These are phyloP conservation scores for Ogataea hybrid DNA, from an alignment of 1,139 yeast genomes.

Conservation along the genomic window DNA sequence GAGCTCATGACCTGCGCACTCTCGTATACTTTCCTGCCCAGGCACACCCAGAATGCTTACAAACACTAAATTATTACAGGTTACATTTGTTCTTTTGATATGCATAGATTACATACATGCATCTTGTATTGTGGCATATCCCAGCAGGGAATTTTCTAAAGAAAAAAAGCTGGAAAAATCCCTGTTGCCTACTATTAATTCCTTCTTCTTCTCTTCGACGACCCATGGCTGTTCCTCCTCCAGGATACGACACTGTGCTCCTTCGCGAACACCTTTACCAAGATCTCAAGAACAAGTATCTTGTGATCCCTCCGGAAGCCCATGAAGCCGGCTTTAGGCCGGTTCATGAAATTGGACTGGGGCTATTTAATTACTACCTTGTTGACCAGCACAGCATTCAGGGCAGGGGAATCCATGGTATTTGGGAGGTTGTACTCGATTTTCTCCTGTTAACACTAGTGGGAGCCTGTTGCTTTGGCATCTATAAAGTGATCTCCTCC, in stretches of 20 bases:
- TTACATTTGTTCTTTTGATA: neutral
- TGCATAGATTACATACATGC: conserved; percentile 3
- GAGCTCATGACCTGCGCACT: too few relatives aligned
- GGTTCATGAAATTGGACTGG: conserved; percentile 27
- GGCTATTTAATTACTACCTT: conserved; percentile 26
- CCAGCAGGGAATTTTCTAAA: neutral
- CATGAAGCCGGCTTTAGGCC: conserved; percentile 25
- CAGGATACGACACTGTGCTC: conserved; percentile 28
- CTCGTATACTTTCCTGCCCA: too few relatives aligned
- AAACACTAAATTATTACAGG: neutral
- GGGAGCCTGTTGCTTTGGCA: neutral
- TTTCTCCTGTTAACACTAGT: conserved; percentile 3
- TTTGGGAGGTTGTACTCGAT: conserved; percentile 5
- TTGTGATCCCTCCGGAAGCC: conserved; percentile 26
- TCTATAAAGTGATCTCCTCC: neutral
- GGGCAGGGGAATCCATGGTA: conserved; percentile 1
- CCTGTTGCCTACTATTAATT: conserved; percentile 1
- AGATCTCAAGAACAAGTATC: conserved; percentile 20
- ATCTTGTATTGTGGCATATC: neutral
- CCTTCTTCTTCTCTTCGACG: neutral
- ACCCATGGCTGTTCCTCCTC: conserved; percentile 29
- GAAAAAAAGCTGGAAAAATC: conserved; percentile 1
- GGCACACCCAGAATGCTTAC: too few relatives aligned
- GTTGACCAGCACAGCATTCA: conserved; percentile 11
- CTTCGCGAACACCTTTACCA: conserved; percentile 30